phyloP scores from a whole-genome alignment of 176 grass and related monocot genomes.

The Phyllostachys edulis region DNA sequence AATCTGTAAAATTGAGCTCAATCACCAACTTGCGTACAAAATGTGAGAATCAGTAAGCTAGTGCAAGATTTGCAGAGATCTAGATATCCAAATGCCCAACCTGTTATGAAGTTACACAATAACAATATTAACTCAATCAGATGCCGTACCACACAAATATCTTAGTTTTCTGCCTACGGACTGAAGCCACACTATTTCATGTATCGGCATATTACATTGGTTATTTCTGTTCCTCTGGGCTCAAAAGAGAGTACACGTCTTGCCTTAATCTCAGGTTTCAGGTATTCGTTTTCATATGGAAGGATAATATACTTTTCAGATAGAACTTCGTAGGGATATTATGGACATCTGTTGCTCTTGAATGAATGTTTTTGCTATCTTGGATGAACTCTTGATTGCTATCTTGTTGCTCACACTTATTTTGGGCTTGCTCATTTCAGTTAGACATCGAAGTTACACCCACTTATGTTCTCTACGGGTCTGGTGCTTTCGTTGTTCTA shows the following conservation, averaged over 20 bases:
- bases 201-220: not conserved
- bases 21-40: not conserved
- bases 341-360: not conserved
- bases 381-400: not conserved
- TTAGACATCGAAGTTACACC: constrained; percentile 68
- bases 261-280: not conserved
- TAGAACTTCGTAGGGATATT: not conserved
- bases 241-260: not conserved
- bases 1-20: not conserved
- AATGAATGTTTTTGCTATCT: not conserved
- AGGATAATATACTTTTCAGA: not conserved
- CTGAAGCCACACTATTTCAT: not conserved
- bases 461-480: constrained; percentile 49
- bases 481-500: constrained; percentile 50
- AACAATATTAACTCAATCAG: not conserved
- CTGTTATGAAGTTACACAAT: not conserved
- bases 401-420: not conserved
- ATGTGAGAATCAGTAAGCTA: not conserved
- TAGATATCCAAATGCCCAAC: not conserved
- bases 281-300: not conserved
- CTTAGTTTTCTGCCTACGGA: not conserved
- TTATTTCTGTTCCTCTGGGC: not conserved
- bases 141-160: not conserved
- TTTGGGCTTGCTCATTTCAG: constrained; percentile 41
- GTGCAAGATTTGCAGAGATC: not conserved